Base-by-base conservation (phyloP, 768 basidiomycete species). In the Pisolithus tinctorius region DNA sequence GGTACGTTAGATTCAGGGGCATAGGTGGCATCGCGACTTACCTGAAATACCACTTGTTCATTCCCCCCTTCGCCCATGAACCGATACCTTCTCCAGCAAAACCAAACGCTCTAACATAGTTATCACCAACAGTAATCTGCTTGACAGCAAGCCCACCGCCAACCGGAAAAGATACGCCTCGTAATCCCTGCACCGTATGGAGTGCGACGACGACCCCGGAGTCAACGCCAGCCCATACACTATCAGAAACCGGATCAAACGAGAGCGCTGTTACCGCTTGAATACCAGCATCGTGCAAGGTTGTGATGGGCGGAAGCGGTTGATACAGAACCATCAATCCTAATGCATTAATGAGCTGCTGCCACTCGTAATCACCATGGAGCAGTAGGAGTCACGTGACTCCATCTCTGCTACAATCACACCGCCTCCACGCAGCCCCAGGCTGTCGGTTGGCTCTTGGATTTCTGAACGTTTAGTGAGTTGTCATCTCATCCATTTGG, bases 211-310 rank as follows among this genome's bases (percentile, higher is more conserved):
- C 77, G 51, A 73, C 72, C 3, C 95, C 94, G 27, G 79, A 69
- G 51, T 82, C 80, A 8, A 80, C 76, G 29, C 93, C 94, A 44
- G 85, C 74, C 93, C 93, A 96, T 34, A 99, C 71, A 6, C 86
- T 81, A 66, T 97, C 93, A 0, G 91, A 89, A 20, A 88, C 84
- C 7, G 92, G 86, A 68, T 99, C 95, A 65, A 98, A 94, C 0
- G 84, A 80, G 51, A 96, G 74, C 0, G 90, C 80, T 23, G 88
- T 84, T 45, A 88, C 74, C 25, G 84, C 77, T 58, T 80, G 78
- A 27, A 16, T 51, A 53, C 47, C 45, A 27, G 48, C 27, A 14
- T 53, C 47, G 16, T 51, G 54, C 14, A 58, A 27, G 0, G 56
- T 41, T 3, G 40, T 14, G 47, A 69, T 57, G 6, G 65, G 53